Evolutionary conservation across 192 early-diverging fungal species (phyloP), one percentile per base, ranked within the genome.

Genomic region (Entomortierella parvispora): DNA sequence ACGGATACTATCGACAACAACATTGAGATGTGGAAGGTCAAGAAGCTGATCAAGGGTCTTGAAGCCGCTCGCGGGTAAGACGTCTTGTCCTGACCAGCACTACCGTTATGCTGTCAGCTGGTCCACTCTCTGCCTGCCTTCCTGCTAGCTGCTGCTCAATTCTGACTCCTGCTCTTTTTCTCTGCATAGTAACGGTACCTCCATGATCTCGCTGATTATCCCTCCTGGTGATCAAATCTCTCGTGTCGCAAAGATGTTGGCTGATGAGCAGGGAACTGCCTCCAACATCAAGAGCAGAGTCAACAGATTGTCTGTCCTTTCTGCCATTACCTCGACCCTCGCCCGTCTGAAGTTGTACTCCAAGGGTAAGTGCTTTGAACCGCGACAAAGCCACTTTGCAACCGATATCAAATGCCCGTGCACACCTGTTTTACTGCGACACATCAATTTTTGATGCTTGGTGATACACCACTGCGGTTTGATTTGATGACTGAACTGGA

Each of bases 201-300:
- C 95, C 76, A 99, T 99, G 98, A 98, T 99, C 84, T 97, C 96
- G 46, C 91, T 99, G 55, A 90, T 99, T 79, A 88, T 99, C 62
- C 97, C 90, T 47, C 96, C 97, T 58, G 91, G 89, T 80, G 89
- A 92, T 86, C 98, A 99, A 79, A 93, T 99, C 69, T 88, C 96
- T 2, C 91, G 87, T 70, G 90, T 91, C 15, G 88, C 88, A 46
- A 92, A 91, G 69, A 97, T 96, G 98, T 90, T 98, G 84, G 93
- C 96, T 32, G 96, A 94, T 80, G 98, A 99, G 90, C 94, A 97
- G 79, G 98, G 98, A 59, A 97, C 98, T 22, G 98, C 98, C 17
- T 97, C 96, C 69, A 99, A 99, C 91, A 99, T 99, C 86, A 99
- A 99, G 84, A 97, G 95, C 56, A 94, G 98, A 61, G 98, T 99